Evolutionary conservation across 2,329 filamentous ascomycete genomes (phyloP), one percentile per base, ranked within the genome.

Genomic region (Simplicillium sp.): DNA sequence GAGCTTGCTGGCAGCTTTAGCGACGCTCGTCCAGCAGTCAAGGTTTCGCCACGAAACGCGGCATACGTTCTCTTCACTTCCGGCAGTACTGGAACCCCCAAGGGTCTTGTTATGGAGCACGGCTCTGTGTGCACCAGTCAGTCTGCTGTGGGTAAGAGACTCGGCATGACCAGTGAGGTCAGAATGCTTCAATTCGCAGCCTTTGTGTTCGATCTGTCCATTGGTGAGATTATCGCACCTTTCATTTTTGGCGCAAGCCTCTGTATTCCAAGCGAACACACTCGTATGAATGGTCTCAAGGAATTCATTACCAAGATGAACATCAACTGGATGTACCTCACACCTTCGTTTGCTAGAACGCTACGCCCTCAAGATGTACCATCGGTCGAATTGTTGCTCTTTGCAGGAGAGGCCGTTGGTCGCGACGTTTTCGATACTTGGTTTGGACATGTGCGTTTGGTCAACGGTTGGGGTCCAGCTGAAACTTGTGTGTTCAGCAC

Each of bases 31-130:
- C 32, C 25, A 29, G 35, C 8, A 8, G 4, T 9, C 29, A 35
- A 20, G 2, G 28, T 32, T 2, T 25, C 13, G 4, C 29, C 43
- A 3, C 28, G 25, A 13, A 31, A 41, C 25, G 29, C 43, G 1
- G 35, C 41, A 8, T 54, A 53, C 20, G 65, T 72, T 46, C 67
- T 71, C 50, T 74, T 73, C 47, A 73, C 71, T n/a, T 73, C 69
- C 13, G 70, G 70, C 13, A 70, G 64, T 15, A 73, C 70, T 1
- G 70, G 70, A 4, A 55, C 56, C 29, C 70, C 70, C 3, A 74
- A 74, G 54, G 70, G 70, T 29, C 66, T 72, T 13, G 57, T 70
- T 17, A 46, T 57, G 12, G 46, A 48, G 9, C 51, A 53, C 39
- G 42, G 39, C 3, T 45, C 46, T 16, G 45, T 50, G 16, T 39